Evolutionary conservation across 2,329 filamentous ascomycete genomes (phyloP).

Genomic region (Colletotrichum higginsianum): DNA sequence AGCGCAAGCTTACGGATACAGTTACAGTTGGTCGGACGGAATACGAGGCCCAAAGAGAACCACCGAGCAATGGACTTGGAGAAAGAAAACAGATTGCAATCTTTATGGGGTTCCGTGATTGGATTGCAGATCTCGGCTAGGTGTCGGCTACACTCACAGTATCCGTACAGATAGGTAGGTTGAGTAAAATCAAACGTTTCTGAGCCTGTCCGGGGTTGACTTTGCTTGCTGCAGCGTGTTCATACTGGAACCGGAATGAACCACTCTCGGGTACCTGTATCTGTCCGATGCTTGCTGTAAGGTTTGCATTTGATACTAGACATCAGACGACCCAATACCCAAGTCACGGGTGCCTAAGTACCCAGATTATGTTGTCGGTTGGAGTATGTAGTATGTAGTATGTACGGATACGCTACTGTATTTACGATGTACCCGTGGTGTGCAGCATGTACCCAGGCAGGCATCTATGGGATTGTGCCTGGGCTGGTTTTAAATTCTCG

Average conservation of each 20-base stretch:
- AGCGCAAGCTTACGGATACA: slow-evolving; percentile 23
- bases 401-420: no score
- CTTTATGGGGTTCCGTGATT: slow-evolving; percentile 17
- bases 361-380: background rate
- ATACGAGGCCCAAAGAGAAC: slow-evolving; percentile 24
- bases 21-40: slow-evolving; percentile 3
- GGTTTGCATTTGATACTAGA: background rate
- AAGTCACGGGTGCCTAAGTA: background rate
- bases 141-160: no score
- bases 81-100: slow-evolving; percentile 8
- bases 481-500: background rate
- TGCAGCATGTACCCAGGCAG: no score
- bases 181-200: background rate
- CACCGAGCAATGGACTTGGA: background rate
- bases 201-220: slow-evolving; percentile 1
- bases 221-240: background rate
- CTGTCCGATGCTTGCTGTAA: background rate
- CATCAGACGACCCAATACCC: slow-evolving; percentile 6
- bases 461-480: no score
- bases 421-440: no score
- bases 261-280: background rate
- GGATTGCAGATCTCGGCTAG: background rate
- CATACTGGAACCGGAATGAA: slow-evolving; percentile 9
- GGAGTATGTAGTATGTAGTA: no score
- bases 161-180: background rate